phyloP scores from a whole-genome alignment of 2,329 filamentous ascomycete genomes.

The Trichoderma koningii region DNA sequence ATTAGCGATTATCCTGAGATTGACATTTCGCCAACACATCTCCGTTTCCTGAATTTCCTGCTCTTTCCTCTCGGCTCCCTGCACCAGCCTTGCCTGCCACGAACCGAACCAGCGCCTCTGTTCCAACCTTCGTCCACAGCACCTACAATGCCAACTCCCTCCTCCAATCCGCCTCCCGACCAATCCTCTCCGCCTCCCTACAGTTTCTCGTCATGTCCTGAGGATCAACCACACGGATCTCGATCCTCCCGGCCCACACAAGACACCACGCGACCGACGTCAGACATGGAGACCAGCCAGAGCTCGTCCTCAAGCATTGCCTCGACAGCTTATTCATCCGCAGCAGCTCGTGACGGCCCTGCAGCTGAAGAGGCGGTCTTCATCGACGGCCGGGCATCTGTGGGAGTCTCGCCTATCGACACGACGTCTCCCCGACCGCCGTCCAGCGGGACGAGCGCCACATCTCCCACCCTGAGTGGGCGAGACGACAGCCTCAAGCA shows the following conservation, averaged over 20 bases:
- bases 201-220: slow-evolving; percentile 48
- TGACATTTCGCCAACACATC: not conserved
- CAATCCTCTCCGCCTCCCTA: slow-evolving; percentile 43
- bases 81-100: slow-evolving; percentile 5
- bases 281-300: slow-evolving; percentile 32
- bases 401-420: slow-evolving; percentile 42
- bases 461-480: slow-evolving; percentile 39
- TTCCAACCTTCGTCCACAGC: slow-evolving; percentile 1
- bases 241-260: slow-evolving; percentile 35
- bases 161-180: slow-evolving; percentile 45
- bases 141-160: slow-evolving; percentile 50
- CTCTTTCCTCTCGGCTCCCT: slow-evolving; percentile 3
- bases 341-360: slow-evolving; percentile 31
- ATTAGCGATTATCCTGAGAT: not conserved
- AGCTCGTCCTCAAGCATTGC: slow-evolving; percentile 31
- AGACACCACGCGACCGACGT: slow-evolving; percentile 30
- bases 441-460: slow-evolving; percentile 39
- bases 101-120: not conserved
- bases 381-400: slow-evolving; percentile 34
- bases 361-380: slow-evolving; percentile 34
- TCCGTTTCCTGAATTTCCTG: not conserved
- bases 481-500: slow-evolving; percentile 37
- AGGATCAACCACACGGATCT: slow-evolving; percentile 41
- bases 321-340: slow-evolving; percentile 32
- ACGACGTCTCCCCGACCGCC: slow-evolving; percentile 49